Percentiles rank a stretch among this genome's conserved stretches.
phyloP scores from a whole-genome alignment of 2,329 filamentous ascomycete species.

The Fusarium hainanense region DNA sequence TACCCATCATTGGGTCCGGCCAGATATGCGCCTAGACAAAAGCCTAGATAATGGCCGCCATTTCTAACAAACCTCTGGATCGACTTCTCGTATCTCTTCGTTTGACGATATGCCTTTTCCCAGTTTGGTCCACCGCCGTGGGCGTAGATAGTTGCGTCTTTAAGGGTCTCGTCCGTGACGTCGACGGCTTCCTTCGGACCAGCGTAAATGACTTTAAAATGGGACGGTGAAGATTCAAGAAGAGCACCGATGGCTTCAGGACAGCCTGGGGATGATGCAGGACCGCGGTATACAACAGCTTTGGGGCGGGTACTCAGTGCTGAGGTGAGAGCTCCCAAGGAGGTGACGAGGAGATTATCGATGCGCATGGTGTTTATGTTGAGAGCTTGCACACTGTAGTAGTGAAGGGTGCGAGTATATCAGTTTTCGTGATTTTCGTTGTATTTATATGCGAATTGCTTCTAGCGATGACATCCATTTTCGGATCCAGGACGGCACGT shows the following conservation, averaged over 20 bases:
- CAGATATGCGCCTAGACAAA: slow-evolving; percentile 13
- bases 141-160: background rate
- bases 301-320: background rate
- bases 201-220: slow-evolving; percentile 6
- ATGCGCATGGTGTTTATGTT: background rate
- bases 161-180: background rate
- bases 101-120: slow-evolving; percentile 4
- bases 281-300: slow-evolving; percentile 14
- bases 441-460: background rate
- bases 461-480: background rate
- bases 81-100: background rate
- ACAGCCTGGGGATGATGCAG: slow-evolving; percentile 6
- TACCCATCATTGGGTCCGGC: background rate
- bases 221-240: background rate
- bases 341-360: background rate
- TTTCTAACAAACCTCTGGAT: background rate
- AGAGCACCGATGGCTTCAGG: background rate
- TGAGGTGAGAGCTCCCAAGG: background rate
- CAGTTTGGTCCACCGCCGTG: slow-evolving; percentile 3
- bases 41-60: background rate
- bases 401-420: no score
- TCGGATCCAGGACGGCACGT: rapidly evolving
- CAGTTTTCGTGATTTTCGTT: no score
- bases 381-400: no score
- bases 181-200: background rate